Evolutionary conservation across 176 grass and related monocot genomes (phyloP), one percentile per base, ranked within the genome.

Genomic region (Puccinellia tenuiflora): DNA sequence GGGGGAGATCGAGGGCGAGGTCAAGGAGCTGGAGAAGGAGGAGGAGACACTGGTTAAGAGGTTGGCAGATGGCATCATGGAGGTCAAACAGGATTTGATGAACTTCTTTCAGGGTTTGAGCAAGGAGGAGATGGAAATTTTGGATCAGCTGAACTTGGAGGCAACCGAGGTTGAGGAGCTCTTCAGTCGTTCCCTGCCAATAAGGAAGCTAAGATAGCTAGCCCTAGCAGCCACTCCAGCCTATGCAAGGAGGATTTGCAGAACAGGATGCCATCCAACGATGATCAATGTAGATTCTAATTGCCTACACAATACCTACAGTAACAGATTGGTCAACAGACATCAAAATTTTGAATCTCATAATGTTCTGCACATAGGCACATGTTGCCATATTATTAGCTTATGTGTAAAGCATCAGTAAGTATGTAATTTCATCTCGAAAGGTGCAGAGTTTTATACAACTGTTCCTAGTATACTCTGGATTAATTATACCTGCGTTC

Each of bases 101-200:
- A 99, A 96, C 78, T 92, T 99, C 48, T 61, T 99, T 11, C 92
- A 72, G 68, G 95, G 92, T 25, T 51, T 98, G 72, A 90, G 85
- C 71, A 96, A 93, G 71, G 93, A 99, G 81, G 96, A 99, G 73
- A 93, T 96, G 88, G 91, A 96, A 57, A 43, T 99, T 46, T 85
- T 99, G 89, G 87, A 99, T 85, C 77, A 84, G 81, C 68, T 99
- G 69, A 88, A 99, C 79, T 79, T 99, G 93, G 93, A 99, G 77
- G 96, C 96, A 8, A 85, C 78, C 9, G 91, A 93, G 76, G 89
- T 99, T 3, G 96, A 99, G 78, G 70, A 92, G 67, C 51, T 96
- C 59, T 99, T 99, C 56, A 85, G 93, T 28, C 73, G 91, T 26
- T 74, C 93, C 53, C 70, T 99, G 68, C 96, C 96, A 11, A 73